Conservation (phyloP, 2,329 filamentous ascomycete species). For the Seiridium cupressi region DNA sequence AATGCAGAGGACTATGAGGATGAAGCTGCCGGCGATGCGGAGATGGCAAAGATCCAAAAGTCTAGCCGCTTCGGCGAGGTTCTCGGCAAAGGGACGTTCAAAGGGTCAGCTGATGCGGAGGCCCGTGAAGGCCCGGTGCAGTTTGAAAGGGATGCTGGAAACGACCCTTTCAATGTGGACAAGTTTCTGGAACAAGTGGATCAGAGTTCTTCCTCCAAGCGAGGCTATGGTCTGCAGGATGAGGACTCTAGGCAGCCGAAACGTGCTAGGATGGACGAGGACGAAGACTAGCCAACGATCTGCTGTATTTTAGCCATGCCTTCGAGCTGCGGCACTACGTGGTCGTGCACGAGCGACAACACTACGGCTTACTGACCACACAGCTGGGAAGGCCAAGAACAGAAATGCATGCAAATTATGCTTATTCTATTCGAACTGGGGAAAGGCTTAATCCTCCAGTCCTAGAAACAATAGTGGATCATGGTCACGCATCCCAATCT, state of each 20-base stretch:
- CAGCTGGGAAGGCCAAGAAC: too few relatives aligned
- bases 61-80: slow-evolving; percentile 81
- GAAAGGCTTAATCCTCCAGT: too few relatives aligned
- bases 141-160: slow-evolving; percentile 79
- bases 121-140: slow-evolving; percentile 88
- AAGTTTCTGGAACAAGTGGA: slow-evolving; percentile 84
- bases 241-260: slow-evolving; percentile 62
- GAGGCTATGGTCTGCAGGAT: slow-evolving; percentile 75
- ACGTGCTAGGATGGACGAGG: slow-evolving; percentile 75
- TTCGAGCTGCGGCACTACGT: too few relatives aligned
- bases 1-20: slow-evolving; percentile 74
- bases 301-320: too few relatives aligned
- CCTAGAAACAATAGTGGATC: too few relatives aligned
- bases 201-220: slow-evolving; percentile 61
- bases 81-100: slow-evolving; percentile 86
- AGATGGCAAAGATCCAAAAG: slow-evolving; percentile 87
- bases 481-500: too few relatives aligned
- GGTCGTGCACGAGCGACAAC: too few relatives aligned
- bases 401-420: too few relatives aligned
- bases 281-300: slow-evolving; percentile 41
- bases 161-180: slow-evolving; percentile 90
- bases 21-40: slow-evolving; percentile 74
- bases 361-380: too few relatives aligned
- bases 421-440: too few relatives aligned
- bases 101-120: slow-evolving; percentile 80